A percentile compares a stretch with the other conserved stretches of the same genome.
Conservation (phyloP, 257 asterid species). For the Ballota nigra region DNA sequence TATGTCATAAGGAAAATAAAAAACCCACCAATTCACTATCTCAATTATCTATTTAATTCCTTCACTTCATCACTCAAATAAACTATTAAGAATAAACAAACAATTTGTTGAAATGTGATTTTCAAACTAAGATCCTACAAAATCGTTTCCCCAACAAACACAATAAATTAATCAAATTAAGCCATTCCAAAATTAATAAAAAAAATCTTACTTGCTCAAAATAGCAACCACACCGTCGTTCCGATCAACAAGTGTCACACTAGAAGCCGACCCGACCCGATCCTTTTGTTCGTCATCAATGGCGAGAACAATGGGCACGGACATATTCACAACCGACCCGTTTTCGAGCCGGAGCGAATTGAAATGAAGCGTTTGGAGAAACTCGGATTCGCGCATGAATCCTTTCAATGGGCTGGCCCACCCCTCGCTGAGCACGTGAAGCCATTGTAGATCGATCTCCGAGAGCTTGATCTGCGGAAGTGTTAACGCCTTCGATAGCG, state of each 20-base stretch:
- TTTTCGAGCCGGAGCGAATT: conserved; percentile 70
- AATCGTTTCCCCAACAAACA: neutral
- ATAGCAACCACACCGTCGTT: conserved; percentile 55
- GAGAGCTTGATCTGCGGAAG: conserved; percentile 70
- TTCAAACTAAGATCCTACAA: neutral
- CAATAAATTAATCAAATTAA: neutral
- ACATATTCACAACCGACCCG: conserved; percentile 88
- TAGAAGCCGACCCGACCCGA: conserved; percentile 50
- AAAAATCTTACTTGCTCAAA: conserved; percentile 54
- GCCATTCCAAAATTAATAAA: neutral
- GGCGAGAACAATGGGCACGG: conserved; percentile 93
- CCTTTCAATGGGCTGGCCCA: conserved; percentile 99
- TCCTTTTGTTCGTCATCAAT: conserved; percentile 71
- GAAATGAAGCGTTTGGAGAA: conserved; percentile 98
- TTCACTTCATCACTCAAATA: neutral
- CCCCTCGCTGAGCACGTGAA: conserved; percentile 94
- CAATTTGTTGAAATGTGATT: too few species aligned
- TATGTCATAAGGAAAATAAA: neutral
- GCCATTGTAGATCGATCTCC: conserved; percentile 83
- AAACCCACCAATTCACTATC: neutral
- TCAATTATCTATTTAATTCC: neutral
- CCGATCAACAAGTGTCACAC: conserved; percentile 81
- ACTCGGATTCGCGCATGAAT: conserved; percentile 92
- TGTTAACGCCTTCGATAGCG: conserved; percentile 35
- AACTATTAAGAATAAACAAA: too few species aligned